These are phyloP conservation scores for Isatis tinctoria DNA, from an alignment of 345 rosid genomes.

Conservation along the genomic window DNA sequence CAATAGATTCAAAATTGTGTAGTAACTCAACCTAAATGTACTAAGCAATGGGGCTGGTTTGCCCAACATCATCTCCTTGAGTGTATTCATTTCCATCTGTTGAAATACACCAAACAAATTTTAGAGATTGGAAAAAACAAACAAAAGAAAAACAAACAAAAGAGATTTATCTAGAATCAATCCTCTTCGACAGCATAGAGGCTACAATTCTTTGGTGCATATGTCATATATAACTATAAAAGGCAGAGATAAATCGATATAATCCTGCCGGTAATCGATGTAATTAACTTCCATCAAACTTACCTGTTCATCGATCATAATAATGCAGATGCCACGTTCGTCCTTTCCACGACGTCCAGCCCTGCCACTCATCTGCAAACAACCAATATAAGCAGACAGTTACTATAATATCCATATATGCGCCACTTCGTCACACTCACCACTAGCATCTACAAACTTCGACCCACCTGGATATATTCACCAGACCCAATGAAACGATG, in stretches of 20 bases:
- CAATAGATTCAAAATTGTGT: conserved; percentile 91
- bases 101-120: conserved; percentile 14
- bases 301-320: conserved; percentile 97
- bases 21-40: conserved; percentile 96
- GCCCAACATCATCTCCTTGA: conserved; percentile 93
- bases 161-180: conserved; percentile 1
- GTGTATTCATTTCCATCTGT: conserved; percentile 93
- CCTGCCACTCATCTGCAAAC: conserved; percentile 91
- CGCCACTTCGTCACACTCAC: not conserved
- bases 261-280: not conserved
- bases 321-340: conserved; percentile 91
- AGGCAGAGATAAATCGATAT: not conserved
- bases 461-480: conserved; percentile 94
- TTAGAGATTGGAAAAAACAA: conserved; percentile 15
- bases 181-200: conserved; percentile 1
- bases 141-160: not conserved
- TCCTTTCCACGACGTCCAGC: conserved; percentile 99
- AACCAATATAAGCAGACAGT: conserved; percentile 18
- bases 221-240: not conserved
- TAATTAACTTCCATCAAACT: not conserved
- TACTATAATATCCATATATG: not conserved
- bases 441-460: conserved; percentile 13
- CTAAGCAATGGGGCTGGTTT: conserved; percentile 98
- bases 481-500: conserved; percentile 95
- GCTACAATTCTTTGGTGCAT: not conserved